Evolutionary conservation across 2,329 filamentous ascomycete genomes (phyloP).

Genomic region (Scortechinia acanthostroma): DNA sequence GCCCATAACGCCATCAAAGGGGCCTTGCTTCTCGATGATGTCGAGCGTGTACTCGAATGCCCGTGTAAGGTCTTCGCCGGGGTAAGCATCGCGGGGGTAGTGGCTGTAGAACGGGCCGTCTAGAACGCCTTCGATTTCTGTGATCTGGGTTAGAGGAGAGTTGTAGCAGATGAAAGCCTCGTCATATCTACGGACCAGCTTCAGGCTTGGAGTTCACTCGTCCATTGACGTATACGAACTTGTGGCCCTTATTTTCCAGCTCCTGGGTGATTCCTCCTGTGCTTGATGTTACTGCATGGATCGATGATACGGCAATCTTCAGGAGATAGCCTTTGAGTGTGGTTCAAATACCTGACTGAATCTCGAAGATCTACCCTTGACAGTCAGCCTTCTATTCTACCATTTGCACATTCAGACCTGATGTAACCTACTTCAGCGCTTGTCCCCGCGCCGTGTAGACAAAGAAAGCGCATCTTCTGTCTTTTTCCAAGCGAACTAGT

Average conservation of each 20-base stretch:
- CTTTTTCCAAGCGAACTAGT: not conserved
- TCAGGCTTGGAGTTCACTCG: not conserved
- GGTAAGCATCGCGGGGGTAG: not conserved
- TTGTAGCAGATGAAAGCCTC: not conserved
- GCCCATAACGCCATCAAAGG: not conserved
- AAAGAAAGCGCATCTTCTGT: not conserved
- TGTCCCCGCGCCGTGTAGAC: not conserved
- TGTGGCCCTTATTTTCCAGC: not conserved
- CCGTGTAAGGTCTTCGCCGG: not conserved
- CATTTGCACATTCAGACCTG: not conserved
- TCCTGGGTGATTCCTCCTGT: not conserved
- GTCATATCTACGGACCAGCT: not conserved
- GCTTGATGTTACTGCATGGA: not conserved
- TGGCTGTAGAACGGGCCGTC: slow-evolving; percentile 2
- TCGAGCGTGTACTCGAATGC: not conserved
- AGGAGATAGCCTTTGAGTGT: too few species aligned
- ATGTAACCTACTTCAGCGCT: not conserved
- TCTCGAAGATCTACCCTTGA: slow-evolving; percentile 1
- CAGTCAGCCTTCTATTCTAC: too few species aligned
- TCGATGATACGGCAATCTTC: too few species aligned
- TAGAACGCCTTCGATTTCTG: not conserved
- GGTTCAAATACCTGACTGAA: not conserved
- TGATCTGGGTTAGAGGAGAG: not conserved
- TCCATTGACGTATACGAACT: not conserved
- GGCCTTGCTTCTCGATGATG: not conserved